Evolutionary conservation across 1,284 basidiomycete genomes (phyloP), one percentile per base, ranked within the genome.

Genomic region (Ganoderma sinense): DNA sequence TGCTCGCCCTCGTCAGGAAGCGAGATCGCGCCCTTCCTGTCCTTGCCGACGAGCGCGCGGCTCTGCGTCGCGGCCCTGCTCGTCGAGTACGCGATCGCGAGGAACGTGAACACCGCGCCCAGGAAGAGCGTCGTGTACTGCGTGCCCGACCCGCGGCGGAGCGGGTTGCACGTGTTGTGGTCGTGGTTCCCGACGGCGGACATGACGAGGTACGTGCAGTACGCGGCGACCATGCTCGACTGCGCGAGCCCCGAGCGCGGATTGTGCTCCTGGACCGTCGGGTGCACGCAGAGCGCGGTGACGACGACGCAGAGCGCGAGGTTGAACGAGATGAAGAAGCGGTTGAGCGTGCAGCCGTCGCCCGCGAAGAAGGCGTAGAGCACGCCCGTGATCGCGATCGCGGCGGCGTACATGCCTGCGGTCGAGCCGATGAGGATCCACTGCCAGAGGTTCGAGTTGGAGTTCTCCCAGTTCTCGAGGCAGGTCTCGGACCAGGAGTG

Each of bases 401-500:
- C 89, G 68, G 91, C 90, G 31, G 89, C 86, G 82, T 98, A 99
- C 88, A 97, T 93, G 61, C 90, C 87, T 29, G 93, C 91, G 0
- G 98, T 99, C n/a, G 95, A 97, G 23, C 95, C 93, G 71, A 99
- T 91, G 67, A 99, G 91, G 70, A 98, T 91, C 89, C 94, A 98
- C 82, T 98, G 97, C 97, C 97, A 99, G 65, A 97, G 83, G 73
- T 94, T 94, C 14, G 96, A 97, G 64, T 89, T 86, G 41, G 91
- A 91, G 69, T 90, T 89, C 80, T 98, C 97, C 96, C 96, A 99
- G 72, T 95, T 95, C 75, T 98, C 94, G 64, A 99, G 88, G 78
- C 97, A 99, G 16, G 92, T 97, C 82, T 99, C 97, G 41, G 96
- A 96, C 97, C 97, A 99, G 2, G 96, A 94, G 79, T 99, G 98